phyloP scores from a whole-genome alignment of 1,139 yeast genomes.

The Geotrichum siamense region DNA sequence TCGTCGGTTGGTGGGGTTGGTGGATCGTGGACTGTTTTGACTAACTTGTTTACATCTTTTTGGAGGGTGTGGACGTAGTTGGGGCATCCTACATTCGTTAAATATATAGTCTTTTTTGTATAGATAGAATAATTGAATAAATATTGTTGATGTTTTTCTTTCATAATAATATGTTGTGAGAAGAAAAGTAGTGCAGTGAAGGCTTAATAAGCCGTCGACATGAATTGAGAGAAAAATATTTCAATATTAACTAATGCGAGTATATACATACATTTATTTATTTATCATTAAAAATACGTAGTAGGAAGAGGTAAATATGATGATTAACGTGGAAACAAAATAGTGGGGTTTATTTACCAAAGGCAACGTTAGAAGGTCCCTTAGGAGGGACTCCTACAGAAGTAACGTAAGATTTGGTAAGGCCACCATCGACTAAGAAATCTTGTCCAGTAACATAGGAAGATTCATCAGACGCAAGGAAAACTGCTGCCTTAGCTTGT shows the following conservation, averaged over 20 bases:
- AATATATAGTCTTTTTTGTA: no score
- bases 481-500: constrained; percentile 75
- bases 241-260: no score
- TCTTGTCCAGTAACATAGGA: constrained; percentile 81
- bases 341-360: constrained; percentile 30
- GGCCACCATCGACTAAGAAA: constrained; percentile 79
- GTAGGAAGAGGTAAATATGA: no score
- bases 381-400: constrained; percentile 25
- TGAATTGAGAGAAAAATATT: no score
- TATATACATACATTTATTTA: no score
- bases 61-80: background rate
- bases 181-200: no score
- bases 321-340: no score
- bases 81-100: background rate
- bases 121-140: no score
- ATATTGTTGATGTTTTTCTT: no score
- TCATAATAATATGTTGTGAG: no score
- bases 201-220: no score
- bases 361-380: constrained; percentile 30
- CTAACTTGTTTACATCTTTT: background rate
- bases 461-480: constrained; percentile 71
- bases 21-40: background rate
- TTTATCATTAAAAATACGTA: no score
- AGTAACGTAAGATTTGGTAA: constrained; percentile 33
- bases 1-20: background rate